Conservation (phyloP, 2,329 filamentous ascomycete genomes). For the Paracoccidioides brasiliensis region DNA sequence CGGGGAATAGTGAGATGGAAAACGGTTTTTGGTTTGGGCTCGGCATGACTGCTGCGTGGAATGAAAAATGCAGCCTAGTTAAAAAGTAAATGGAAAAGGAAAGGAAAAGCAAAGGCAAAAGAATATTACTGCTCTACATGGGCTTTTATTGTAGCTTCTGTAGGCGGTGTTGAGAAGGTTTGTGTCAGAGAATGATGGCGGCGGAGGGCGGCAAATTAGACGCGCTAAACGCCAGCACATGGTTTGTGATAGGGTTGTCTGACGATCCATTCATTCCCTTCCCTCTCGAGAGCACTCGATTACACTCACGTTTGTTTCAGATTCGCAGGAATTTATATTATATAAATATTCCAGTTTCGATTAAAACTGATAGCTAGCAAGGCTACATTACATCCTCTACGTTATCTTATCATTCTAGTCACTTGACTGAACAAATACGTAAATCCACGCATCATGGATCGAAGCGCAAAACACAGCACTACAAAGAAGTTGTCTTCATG, state of each 20-base stretch:
- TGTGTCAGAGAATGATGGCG: background rate
- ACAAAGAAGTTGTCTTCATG: background rate
- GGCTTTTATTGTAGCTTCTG: background rate
- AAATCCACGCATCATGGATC: background rate
- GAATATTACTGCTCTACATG: background rate
- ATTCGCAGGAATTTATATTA: too few relatives aligned
- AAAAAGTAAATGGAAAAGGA: background rate
- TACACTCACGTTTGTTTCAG: too few relatives aligned
- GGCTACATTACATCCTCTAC: too few relatives aligned
- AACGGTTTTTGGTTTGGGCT: constrained; percentile 30
- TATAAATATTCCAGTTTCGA: too few relatives aligned
- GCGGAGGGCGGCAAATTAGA: background rate
- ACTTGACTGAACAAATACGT: too few relatives aligned
- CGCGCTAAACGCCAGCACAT: background rate
- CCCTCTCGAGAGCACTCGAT: too few relatives aligned
- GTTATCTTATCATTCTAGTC: too few relatives aligned
- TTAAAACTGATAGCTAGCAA: too few relatives aligned
- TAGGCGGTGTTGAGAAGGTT: background rate
- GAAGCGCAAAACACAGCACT: too few relatives aligned
- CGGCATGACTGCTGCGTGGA: constrained; percentile 6
- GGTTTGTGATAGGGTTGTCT: background rate
- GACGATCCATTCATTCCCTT: too few relatives aligned
- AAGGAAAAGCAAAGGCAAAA: background rate
- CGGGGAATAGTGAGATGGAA: constrained; percentile 29
- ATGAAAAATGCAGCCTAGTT: background rate